A percentile compares a stretch with the other conserved stretches of the same genome.
Evolutionary conservation across 345 rosid species (phyloP).

Genomic region (Eucalyptus virginea): DNA sequence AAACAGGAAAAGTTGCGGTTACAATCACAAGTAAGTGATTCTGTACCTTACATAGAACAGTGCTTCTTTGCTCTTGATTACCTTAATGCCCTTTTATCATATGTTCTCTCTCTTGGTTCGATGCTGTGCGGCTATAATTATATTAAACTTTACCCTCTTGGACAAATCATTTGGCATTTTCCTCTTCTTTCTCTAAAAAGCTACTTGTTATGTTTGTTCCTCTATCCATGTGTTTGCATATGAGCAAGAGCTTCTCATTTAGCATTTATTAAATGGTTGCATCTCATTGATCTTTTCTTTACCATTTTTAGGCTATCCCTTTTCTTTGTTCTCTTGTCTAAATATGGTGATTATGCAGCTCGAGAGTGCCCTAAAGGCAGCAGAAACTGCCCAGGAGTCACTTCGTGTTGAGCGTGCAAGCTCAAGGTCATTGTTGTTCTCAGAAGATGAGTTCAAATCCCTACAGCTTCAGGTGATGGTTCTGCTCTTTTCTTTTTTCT

Average conservation of each 20-base stretch:
- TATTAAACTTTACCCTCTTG: neutral
- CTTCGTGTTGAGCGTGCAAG: conserved; percentile 74
- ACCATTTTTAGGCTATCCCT: neutral
- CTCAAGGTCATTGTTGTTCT: conserved; percentile 58
- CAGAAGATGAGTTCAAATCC: conserved; percentile 84
- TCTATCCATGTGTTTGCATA: neutral
- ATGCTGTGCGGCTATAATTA: neutral
- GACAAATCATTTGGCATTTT: neutral
- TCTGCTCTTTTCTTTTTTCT: neutral
- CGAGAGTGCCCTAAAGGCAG: conserved; percentile 73
- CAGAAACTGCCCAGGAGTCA: conserved; percentile 56
- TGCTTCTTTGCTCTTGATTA: neutral
- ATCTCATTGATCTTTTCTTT: neutral
- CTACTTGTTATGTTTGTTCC: neutral
- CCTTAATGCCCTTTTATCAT: neutral
- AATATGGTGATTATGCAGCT: conserved; percentile 30
- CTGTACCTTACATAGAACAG: neutral
- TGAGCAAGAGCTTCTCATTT: neutral
- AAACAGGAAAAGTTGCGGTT: conserved; percentile 84
- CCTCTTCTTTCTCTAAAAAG: neutral
- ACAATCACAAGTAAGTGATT: conserved; percentile 68
- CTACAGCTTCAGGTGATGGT: conserved; percentile 73
- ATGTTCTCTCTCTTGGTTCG: neutral
- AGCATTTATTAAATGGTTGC: neutral
- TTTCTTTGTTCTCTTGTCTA: neutral